Evolutionary conservation across 139 green algal species (phyloP).

Genomic region (Chlorella sorokiniana): DNA sequence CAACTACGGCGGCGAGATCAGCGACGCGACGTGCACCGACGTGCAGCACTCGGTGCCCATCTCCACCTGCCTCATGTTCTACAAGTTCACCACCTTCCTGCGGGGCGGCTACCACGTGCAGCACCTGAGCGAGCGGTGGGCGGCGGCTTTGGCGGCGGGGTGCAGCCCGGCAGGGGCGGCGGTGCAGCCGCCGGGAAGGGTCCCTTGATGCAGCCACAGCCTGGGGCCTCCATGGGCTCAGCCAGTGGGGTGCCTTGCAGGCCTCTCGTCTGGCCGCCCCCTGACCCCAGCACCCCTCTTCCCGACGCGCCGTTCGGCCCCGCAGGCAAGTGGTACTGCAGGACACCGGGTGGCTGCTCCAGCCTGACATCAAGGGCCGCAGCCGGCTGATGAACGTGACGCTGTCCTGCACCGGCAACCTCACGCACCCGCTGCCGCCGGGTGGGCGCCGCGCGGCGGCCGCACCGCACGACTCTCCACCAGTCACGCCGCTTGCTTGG

Average conservation of each 20-base stretch:
- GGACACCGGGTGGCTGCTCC: slow-evolving; percentile 23
- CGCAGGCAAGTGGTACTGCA: not conserved
- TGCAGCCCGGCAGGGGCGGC: too few species aligned
- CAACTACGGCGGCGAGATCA: not conserved
- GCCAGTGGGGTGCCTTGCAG: too few species aligned
- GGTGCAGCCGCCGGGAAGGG: too few species aligned
- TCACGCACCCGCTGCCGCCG: slow-evolving; percentile 26
- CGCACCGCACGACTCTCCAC: too few species aligned
- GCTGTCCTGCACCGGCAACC: slow-evolving; percentile 33
- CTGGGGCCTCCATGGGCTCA: too few species aligned
- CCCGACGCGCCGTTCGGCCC: not conserved
- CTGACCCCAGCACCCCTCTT: not conserved
- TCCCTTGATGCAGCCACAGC: too few species aligned
- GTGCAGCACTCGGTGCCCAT: not conserved
- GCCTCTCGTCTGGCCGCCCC: too few species aligned
- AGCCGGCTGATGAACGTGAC: slow-evolving; percentile 6
- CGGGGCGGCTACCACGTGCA: not conserved
- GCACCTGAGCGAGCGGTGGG: not conserved
- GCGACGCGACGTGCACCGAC: slow-evolving; percentile 15
- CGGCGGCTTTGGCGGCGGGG: not conserved
- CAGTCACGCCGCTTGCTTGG: too few species aligned
- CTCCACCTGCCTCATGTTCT: not conserved
- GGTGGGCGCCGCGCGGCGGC: not conserved
- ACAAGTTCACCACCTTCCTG: not conserved
- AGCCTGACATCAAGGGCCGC: not conserved